Conservation (phyloP, 495 filamentous ascomycete species). For the Neurospora pannonica region DNA sequence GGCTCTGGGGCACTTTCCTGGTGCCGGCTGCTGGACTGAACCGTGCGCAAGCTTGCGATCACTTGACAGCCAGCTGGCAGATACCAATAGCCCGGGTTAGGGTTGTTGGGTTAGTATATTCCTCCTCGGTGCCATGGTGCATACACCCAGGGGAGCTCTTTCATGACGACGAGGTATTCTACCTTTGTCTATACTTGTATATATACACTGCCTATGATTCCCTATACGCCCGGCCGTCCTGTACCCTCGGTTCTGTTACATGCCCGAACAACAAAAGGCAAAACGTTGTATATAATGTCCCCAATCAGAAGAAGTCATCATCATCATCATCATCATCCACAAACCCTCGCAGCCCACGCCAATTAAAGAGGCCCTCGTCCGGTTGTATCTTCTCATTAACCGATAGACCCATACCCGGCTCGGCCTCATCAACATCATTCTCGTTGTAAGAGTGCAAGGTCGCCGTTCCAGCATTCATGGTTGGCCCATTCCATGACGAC, state of each 20-base stretch:
- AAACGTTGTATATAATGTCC: not conserved
- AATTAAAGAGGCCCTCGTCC: not conserved
- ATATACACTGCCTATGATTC: not conserved
- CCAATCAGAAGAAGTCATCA: not conserved
- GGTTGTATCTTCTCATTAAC: constrained; percentile 40
- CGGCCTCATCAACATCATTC: constrained; percentile 52
- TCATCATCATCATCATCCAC: not conserved
- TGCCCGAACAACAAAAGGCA: not conserved
- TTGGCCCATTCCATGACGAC: constrained; percentile 71
- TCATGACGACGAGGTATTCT: no score
- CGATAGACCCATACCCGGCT: constrained; percentile 47
- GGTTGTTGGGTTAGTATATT: not conserved
- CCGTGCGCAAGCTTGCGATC: not conserved
- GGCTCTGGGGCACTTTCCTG: not conserved
- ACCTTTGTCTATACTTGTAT: no score
- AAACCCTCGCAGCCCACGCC: not conserved
- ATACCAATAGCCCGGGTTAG: not conserved
- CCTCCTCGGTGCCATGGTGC: not conserved
- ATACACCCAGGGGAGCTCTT: not conserved
- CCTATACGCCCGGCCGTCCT: not conserved
- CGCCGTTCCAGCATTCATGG: constrained; percentile 59
- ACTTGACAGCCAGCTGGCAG: not conserved
- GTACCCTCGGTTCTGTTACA: not conserved
- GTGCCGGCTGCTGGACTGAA: not conserved
- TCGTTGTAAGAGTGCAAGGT: constrained; percentile 72